Base-by-base conservation (phyloP, 106 monocot genomes). In the Ottelia alismoides region DNA sequence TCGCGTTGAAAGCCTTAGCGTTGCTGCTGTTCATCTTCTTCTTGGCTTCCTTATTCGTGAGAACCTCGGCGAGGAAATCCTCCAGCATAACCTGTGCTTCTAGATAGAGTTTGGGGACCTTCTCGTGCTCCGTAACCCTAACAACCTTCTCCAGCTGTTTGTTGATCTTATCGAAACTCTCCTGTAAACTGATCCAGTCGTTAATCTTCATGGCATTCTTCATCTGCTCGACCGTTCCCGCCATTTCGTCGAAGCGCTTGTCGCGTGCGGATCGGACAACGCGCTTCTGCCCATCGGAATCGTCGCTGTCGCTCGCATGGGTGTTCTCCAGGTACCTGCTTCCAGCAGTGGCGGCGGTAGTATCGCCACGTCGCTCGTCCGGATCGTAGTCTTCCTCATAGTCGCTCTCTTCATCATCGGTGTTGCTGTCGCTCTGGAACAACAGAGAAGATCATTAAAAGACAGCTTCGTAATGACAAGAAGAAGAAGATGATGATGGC, bases 1-100 rank as follows among this genome's bases (percentile, higher is more conserved):
- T 89, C 6, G 96, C 67, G 21, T 96, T 96, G 5, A 96, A 73
- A 0, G 88, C 96, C 64, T 89, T 88, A 0, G 89, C 88, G 35
- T 96, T 96, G 69, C 76, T 82, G 45, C 74, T 88, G 69, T 85
- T 96, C 96, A 88, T 96, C 74, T 96, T 96, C 52, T 89, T 96
- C 76, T 89, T 96, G 1, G 79, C 88, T 40, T 96, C 88, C 65
- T 96, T 96, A 31, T 96, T 96, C 0, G 89, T 76, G 14, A 85
- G 30, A 2, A 85, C 74, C 57, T 88, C 57, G 0, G 69, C 76
- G 40, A 96, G 55, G 43, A 85, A 96, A 52, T 96, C 85, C 72
- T 96, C 96, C 1, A 96, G 78, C 49, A 89, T 68, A n/a, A 89
- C 79, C 14, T 89, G 68, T 11, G 96, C 88, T 64, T 82, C 85